Evolutionary conservation across 306 rosid species (phyloP), one percentile per base, ranked within the genome.

Genomic region (Castanopsis chinensis): DNA sequence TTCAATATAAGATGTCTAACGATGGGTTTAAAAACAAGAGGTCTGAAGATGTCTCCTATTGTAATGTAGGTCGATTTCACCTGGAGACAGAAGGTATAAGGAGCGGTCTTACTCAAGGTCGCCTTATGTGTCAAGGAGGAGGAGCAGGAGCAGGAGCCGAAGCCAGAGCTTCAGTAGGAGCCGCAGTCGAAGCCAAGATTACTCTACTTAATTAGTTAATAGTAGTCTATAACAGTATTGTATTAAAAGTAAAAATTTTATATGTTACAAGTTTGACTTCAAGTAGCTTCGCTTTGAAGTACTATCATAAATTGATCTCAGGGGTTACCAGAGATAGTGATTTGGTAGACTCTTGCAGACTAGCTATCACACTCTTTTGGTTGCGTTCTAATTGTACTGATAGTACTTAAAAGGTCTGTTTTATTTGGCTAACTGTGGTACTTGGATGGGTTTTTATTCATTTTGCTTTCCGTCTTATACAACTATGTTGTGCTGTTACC

Each of bases 1-100:
- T 2, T 6, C 41, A 63, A 13, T 65, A 11, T 21, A 19, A 73
- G 3, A 15, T 53, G 6, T 23, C 25, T 12, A 25, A 15, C 14
- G 3, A 33, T 12, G 53, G 23, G 37, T 30, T 61, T 27, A 25
- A 25, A 28, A 61, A 33, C 41, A 61, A 67, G 23, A 64, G 21
- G 79, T 56, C 55, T 41, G 33, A 11, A 13, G 17, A 63, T 20
- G 10, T 20, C 41, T 15, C 33, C 18, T 18, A 12, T 30, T 21
- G 19, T 80, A 41, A 67, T 64, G 32, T 82, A 90, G 94, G 88
- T 92, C 98, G 8, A 85, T 91, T 69, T 94, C 97, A 19, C 96
- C 92, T 4, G 81, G 90, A 53, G 83, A 63, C 35, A 58, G 64
- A 65, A 87, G 82, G 71, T 89, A 85, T 63, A 75, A 88, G 78